Base-by-base conservation (phyloP, 805 yeast genomes). In the Kazachstania viticola region DNA sequence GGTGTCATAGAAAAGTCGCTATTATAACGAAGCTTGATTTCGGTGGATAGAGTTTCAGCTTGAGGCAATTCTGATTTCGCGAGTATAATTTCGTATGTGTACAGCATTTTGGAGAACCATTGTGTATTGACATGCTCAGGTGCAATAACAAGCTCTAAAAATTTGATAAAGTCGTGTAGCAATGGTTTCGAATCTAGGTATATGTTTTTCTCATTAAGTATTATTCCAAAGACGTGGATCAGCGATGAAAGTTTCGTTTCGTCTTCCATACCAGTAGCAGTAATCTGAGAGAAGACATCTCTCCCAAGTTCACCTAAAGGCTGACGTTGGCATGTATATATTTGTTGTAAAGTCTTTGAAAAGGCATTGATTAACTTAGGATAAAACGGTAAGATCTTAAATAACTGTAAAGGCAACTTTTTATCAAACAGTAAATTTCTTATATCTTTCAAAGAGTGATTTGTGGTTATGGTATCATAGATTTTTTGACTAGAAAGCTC, bases 101-200 rank as follows among this genome's bases (percentile, higher is more conserved):
- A 52, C 22, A 83, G 48, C 0, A 74, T 71, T 35, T 69, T 62
- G 0, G 78, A 68, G 44, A 73, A 72, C 78, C 82, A 82, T 12
- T 64, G 61, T 17, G 61, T 46, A 37, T 69, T 64, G 2, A 55
- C 56, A 36, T 50, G 46, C 24, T 61, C 62, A 2, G 63, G 54
- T 1, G 42, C 50, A 9, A 73, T 37, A 3, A 59, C 56, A 2
- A 45, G 51, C 9, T 56, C 45, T 19, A 73, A 46, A 22, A 61
- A 61, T 0, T 41, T 29, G 3, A 64, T 37, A 34, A 69, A 65
- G 6, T 50, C 47, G 6, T 58, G 61, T 11, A 65, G 38, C 1
- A 58, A 37, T 1, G 47, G 41, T 12, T 53, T 54, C 12, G 60
- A 43, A 11, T 58, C 56, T 17, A 55, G 58, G 31, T 61, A 61